Evolutionary conservation across 2,329 filamentous ascomycete genomes (phyloP), one percentile per base, ranked within the genome.

Genomic region (Aspergillus neotritici): DNA sequence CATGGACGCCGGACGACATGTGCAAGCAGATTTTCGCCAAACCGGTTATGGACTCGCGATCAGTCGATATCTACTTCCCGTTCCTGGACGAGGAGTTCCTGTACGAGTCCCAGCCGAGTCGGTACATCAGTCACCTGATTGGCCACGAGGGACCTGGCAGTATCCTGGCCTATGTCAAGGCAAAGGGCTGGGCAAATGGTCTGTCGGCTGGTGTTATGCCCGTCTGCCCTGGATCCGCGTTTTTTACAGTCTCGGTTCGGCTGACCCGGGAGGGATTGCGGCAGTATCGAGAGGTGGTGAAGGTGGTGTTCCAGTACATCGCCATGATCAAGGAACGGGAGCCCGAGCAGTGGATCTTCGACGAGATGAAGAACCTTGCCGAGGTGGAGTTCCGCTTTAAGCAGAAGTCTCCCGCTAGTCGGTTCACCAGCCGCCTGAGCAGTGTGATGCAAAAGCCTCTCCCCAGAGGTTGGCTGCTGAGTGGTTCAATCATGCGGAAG

Each of bases 311-410:
- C 70, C 84, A 94, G 63, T 98, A 98, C 58, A 82, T 97, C 50
- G 82, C 88, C 9, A 79, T 98, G 64, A 78, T 98, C 43, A 82
- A 82, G 50, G 86, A 94, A 56, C 76, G 77, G 2, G 79, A 84
- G 4, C 90, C 91, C 0, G 84, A 94, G 54, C 76, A 94, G 63
- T 97, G 93, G 93, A 89, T 97, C 45, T 90, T 93, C 46, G 80
- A 94, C 28, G 93, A 98, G 67, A 86, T 93, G 65, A 91, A 89
- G 66, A 83, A 83, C 30, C 82, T 97, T 70, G 83, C 86, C 34
- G 90, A 97, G 53, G 87, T 97, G 10, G 86, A 94, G 55, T 98
- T 98, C 75, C 87, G 86, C 53, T 98, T 94, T 69, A 87, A 83
- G 67, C 87, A 97, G 63, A 97, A 97, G 73, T 87, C 83, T 2